A percentile compares a stretch with the other conserved stretches of the same genome.
These are phyloP conservation scores for Ustilago xerochloae DNA, from an alignment of 1,284 basidiomycete genomes.

Conservation along the genomic window DNA sequence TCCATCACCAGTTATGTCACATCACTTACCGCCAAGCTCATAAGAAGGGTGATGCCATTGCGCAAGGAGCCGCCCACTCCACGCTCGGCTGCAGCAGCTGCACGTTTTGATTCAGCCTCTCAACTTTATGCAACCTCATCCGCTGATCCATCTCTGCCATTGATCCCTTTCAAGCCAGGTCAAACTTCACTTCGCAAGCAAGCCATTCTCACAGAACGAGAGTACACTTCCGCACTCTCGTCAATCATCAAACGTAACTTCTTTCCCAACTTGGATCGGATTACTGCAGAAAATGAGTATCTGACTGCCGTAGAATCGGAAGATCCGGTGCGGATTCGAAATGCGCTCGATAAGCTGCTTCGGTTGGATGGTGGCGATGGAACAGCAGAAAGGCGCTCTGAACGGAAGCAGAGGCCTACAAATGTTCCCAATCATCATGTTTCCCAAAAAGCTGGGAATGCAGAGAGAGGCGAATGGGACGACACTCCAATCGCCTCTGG, in stretches of 20 bases:
- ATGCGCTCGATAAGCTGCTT: constrained; percentile 38
- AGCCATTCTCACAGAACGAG: constrained; percentile 76
- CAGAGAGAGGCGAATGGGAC: constrained; percentile 29
- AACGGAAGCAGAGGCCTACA: background rate
- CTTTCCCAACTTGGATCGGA: constrained; percentile 75
- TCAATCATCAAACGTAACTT: constrained; percentile 96
- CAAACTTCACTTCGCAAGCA: constrained; percentile 56
- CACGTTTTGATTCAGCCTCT: constrained; percentile 5
- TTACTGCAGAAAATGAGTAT: constrained; percentile 63
- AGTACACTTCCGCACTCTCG: constrained; percentile 90
- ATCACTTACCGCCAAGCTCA: no score
- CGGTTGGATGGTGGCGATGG: constrained; percentile 27
- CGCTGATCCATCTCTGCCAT: constrained; percentile 11
- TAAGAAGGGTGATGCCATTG: constrained; percentile 24
- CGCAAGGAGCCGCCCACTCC: constrained; percentile 49
- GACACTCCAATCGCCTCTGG: constrained; percentile 27
- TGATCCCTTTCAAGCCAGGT: constrained; percentile 45
- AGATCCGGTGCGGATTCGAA: constrained; percentile 30
- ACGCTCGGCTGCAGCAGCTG: constrained; percentile 27
- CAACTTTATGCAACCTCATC: constrained; percentile 20
- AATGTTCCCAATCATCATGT: no score
- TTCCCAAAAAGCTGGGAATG: no score
- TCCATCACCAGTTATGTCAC: no score
- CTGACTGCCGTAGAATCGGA: constrained; percentile 56
- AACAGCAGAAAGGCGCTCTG: background rate